phyloP scores from a whole-genome alignment of 768 basidiomycete species.

The Naganishia friedmannii region DNA sequence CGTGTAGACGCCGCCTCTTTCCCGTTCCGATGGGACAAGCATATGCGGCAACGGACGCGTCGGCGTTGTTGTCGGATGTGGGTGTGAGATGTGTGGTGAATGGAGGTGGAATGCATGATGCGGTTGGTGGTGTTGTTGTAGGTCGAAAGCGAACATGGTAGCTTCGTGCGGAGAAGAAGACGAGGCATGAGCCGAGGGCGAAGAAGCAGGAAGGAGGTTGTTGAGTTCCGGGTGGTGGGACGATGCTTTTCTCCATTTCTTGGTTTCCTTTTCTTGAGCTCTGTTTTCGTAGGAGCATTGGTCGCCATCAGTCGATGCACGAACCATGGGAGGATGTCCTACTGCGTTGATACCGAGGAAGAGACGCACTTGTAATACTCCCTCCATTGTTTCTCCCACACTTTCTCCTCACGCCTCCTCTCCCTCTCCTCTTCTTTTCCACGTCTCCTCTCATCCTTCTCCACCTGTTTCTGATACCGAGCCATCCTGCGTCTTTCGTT shows the following conservation, averaged over 20 bases:
- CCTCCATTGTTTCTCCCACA: constrained; percentile 8
- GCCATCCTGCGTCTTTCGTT: constrained; percentile 19
- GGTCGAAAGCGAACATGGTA: neutral
- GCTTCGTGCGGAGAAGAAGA: too few relatives aligned
- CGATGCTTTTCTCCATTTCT: constrained; percentile 16
- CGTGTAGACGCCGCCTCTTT: neutral
- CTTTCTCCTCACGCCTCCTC: constrained; percentile 1
- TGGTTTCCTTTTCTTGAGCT: constrained; percentile 14
- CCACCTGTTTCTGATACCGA: constrained; percentile 13
- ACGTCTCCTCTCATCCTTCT: neutral
- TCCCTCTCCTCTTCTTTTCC: constrained; percentile 2
- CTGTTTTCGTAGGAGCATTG: neutral
- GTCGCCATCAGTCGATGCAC: neutral
- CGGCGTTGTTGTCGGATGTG: neutral
- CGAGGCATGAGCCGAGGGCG: neutral
- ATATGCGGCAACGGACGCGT: neutral
- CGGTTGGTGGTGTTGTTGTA: neutral
- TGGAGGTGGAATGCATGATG: constrained; percentile 13
- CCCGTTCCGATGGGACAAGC: neutral
- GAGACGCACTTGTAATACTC: constrained; percentile 9
- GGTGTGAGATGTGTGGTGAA: constrained; percentile 14
- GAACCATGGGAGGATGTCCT: too few relatives aligned
- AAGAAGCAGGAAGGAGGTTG: neutral
- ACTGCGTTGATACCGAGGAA: too few relatives aligned
- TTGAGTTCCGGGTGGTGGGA: constrained; percentile 21